Percentiles rank a stretch among this genome's conserved stretches.
Evolutionary conservation across 495 filamentous ascomycete species (phyloP).

Genomic region (Lophiotrema nucula): DNA sequence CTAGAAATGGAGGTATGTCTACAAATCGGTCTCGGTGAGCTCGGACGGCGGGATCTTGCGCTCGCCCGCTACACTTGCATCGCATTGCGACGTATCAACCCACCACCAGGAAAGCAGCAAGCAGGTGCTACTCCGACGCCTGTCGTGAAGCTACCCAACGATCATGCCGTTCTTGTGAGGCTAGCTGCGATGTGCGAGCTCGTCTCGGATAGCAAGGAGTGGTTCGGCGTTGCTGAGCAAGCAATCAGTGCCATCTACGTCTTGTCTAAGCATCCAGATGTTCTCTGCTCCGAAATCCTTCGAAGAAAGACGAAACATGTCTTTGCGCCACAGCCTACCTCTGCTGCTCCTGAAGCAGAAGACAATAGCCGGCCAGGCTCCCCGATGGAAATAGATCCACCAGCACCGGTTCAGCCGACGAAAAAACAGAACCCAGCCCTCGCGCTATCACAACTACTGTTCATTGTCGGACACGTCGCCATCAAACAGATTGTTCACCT

Average conservation of each 20-base stretch:
- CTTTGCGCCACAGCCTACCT: constrained; percentile 52
- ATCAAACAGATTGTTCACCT: constrained; percentile 99
- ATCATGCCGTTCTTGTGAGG: constrained; percentile 78
- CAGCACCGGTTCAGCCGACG: constrained; percentile 35
- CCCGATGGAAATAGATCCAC: constrained; percentile 14
- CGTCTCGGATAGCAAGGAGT: constrained; percentile 85
- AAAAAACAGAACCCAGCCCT: constrained; percentile 50
- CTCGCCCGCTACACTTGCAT: constrained; percentile 94
- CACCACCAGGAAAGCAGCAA: constrained; percentile 54
- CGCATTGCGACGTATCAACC: constrained; percentile 81
- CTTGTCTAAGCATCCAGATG: constrained; percentile 92
- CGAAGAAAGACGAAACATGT: constrained; percentile 81
- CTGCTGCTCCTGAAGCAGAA: constrained; percentile 43
- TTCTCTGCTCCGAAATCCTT: constrained; percentile 88
- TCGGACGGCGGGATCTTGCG: constrained; percentile 77
- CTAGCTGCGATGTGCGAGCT: constrained; percentile 84
- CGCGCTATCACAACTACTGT: constrained; percentile 85
- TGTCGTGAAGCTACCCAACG: constrained; percentile 80
- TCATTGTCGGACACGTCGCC: constrained; percentile 92
- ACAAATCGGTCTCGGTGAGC: constrained; percentile 77
- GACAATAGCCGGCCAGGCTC: constrained; percentile 39
- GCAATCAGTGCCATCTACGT: constrained; percentile 93
- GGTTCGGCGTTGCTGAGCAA: constrained; percentile 95
- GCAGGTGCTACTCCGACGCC: constrained; percentile 57
- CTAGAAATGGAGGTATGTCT: constrained; percentile 93